These are phyloP conservation scores for Podila verticillata DNA, from an alignment of 192 early-diverging fungal species.

Conservation along the genomic window DNA sequence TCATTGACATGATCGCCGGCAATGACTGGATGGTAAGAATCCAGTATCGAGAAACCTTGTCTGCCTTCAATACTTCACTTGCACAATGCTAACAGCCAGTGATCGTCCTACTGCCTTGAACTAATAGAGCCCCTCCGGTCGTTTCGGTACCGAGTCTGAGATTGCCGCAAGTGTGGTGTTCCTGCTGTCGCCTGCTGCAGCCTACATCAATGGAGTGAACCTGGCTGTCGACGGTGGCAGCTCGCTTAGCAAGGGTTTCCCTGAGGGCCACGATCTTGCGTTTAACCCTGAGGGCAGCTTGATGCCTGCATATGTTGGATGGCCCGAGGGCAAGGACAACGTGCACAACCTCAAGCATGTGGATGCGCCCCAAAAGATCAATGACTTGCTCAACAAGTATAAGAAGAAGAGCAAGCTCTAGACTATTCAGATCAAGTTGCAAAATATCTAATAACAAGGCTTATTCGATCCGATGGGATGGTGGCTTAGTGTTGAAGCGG, in stretches of 20 bases:
- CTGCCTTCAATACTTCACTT: no score
- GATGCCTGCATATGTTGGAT: slow-evolving; percentile 47
- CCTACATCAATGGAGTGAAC: slow-evolving; percentile 57
- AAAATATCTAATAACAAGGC: no score
- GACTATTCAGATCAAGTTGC: no score
- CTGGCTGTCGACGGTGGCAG: slow-evolving; percentile 49
- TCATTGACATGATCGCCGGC: slow-evolving; percentile 45
- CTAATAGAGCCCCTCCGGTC: slow-evolving; percentile 54
- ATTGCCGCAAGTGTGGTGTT: slow-evolving; percentile 59
- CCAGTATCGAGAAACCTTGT: no score
- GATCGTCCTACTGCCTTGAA: neutral
- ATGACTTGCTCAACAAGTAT: slow-evolving; percentile 41
- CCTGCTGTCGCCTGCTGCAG: slow-evolving; percentile 58
- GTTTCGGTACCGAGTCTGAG: slow-evolving; percentile 64
- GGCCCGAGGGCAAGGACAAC: slow-evolving; percentile 51
- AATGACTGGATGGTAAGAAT: slow-evolving; percentile 43
- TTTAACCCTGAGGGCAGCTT: slow-evolving; percentile 48
- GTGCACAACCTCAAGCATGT: slow-evolving; percentile 46
- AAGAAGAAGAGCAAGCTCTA: slow-evolving; percentile 50
- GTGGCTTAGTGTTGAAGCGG: no score
- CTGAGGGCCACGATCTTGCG: slow-evolving; percentile 41
- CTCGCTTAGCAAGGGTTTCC: slow-evolving; percentile 50
- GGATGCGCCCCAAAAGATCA: slow-evolving; percentile 44
- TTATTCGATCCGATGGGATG: no score
- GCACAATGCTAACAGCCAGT: neutral